Conservation (phyloP, 2,329 filamentous ascomycete species). For the Diatrype stigma region DNA sequence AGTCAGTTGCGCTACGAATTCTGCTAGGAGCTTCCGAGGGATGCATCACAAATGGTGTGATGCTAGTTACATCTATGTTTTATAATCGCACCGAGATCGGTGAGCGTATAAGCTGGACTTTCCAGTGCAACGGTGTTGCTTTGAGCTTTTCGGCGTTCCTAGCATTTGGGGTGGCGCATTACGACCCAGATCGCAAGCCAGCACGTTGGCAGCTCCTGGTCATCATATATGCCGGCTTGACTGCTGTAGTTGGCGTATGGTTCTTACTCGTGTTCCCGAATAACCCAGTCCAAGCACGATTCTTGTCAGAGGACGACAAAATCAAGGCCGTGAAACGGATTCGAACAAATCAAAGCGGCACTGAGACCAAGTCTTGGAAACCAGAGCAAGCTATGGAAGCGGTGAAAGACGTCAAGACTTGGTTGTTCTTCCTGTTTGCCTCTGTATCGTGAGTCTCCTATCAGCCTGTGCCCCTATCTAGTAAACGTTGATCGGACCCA, state of each 20-base stretch:
- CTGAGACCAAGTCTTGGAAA: constrained; percentile 6
- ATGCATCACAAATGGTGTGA: constrained; percentile 3
- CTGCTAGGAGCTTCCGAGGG: constrained; percentile 3
- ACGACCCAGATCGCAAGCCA: not conserved
- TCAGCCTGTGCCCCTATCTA: not conserved
- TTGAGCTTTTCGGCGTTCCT: constrained; percentile 1
- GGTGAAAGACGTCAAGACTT: constrained; percentile 3
- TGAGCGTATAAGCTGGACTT: constrained; percentile 4
- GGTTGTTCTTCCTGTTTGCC: constrained; percentile 6
- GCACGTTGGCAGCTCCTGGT: constrained; percentile 4
- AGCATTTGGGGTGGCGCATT: constrained; percentile 4
- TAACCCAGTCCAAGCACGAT: constrained; percentile 3
- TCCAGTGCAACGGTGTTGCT: constrained; percentile 3
- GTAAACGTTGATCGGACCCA: not conserved
- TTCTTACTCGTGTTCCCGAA: constrained; percentile 4
- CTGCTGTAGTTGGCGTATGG: not conserved
- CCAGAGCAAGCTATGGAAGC: constrained; percentile 3
- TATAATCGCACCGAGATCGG: constrained; percentile 6
- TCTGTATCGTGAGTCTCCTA: constrained; percentile 1
- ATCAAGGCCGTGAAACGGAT: constrained; percentile 3
- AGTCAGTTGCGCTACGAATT: constrained; percentile 3
- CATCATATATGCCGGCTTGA: constrained; percentile 3
- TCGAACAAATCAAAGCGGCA: constrained; percentile 4
- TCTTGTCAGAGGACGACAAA: constrained; percentile 3
- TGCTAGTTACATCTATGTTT: constrained; percentile 5